phyloP scores from a whole-genome alignment of 169 alveolate genomes.

The Plasmodium relictum region DNA sequence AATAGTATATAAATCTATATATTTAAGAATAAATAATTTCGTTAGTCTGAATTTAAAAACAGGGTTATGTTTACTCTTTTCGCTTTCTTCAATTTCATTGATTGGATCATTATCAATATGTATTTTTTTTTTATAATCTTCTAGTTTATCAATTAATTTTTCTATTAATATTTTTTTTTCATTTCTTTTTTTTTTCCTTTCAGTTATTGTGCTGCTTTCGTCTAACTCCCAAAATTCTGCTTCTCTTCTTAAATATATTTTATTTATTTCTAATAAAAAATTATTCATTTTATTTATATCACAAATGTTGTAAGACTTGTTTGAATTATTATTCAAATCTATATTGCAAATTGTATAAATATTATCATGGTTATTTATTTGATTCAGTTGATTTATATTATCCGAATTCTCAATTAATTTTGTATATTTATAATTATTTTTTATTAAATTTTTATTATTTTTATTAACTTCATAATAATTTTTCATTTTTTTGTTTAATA shows the following conservation, averaged over 20 bases:
- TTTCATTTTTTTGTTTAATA: conserved; percentile 38
- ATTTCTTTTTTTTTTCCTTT: conserved; percentile 10
- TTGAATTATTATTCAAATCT: background rate
- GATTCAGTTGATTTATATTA: background rate
- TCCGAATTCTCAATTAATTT: background rate
- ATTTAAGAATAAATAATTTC: conserved; percentile 76
- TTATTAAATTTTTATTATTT: conserved; percentile 18
- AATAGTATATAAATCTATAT: conserved; percentile 78
- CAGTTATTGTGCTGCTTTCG: conserved; percentile 20
- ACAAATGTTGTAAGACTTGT: background rate
- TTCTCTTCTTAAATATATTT: conserved; percentile 60
- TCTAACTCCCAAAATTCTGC: conserved; percentile 71
- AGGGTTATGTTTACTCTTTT: conserved; percentile 81
- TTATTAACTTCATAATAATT: conserved; percentile 24
- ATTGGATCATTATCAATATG: conserved; percentile 85
- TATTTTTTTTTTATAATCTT: conserved; percentile 83
- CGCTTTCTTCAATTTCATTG: conserved; percentile 82
- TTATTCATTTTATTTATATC: conserved; percentile 18
- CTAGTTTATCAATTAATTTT: conserved; percentile 79
- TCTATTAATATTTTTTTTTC: conserved; percentile 36
- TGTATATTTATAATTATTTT: conserved; percentile 20
- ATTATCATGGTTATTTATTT: background rate
- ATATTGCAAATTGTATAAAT: background rate
- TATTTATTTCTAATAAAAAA: conserved; percentile 47
- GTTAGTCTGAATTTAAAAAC: conserved; percentile 83